Evolutionary conservation across 2,329 filamentous ascomycete species (phyloP).

Genomic region (Plenodomus biglobosus): DNA sequence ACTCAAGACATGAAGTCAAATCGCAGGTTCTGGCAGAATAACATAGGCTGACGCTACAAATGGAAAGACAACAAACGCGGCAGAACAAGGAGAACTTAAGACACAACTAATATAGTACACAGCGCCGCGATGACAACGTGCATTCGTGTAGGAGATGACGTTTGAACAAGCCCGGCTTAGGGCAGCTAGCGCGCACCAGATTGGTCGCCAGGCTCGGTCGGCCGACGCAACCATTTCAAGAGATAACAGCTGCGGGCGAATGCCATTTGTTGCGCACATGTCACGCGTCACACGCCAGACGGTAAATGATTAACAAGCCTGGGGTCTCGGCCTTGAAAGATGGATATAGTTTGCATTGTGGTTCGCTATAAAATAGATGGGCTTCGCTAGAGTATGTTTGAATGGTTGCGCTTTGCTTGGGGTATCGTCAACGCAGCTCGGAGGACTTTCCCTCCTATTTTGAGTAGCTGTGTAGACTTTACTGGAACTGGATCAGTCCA

Average conservation of each 20-base stretch:
- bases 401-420: slow-evolving; percentile 22
- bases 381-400: slow-evolving; percentile 8
- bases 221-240: slow-evolving; percentile 4
- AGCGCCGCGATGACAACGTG: neutral
- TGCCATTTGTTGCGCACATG: slow-evolving; percentile 16
- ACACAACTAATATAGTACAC: too few relatives aligned
- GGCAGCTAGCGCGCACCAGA: slow-evolving; percentile 12
- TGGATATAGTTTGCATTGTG: slow-evolving; percentile 12
- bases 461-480: slow-evolving; percentile 3
- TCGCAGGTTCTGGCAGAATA: neutral
- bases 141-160: slow-evolving; percentile 3
- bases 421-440: slow-evolving; percentile 28
- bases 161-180: slow-evolving; percentile 5
- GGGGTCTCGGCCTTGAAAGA: slow-evolving; percentile 6
- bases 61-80: neutral
- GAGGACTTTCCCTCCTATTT: slow-evolving; percentile 4
- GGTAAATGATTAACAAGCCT: slow-evolving; percentile 2
- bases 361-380: slow-evolving; percentile 15
- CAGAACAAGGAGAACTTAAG: neutral
- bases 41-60: neutral
- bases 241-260: slow-evolving; percentile 13
- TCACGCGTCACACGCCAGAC: slow-evolving; percentile 7
- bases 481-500: slow-evolving; percentile 20
- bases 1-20: neutral
- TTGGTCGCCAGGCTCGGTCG: slow-evolving; percentile 9